These are phyloP conservation scores for Curvularia lunata DNA, from an alignment of 2,329 filamentous ascomycete genomes.

Conservation along the genomic window DNA sequence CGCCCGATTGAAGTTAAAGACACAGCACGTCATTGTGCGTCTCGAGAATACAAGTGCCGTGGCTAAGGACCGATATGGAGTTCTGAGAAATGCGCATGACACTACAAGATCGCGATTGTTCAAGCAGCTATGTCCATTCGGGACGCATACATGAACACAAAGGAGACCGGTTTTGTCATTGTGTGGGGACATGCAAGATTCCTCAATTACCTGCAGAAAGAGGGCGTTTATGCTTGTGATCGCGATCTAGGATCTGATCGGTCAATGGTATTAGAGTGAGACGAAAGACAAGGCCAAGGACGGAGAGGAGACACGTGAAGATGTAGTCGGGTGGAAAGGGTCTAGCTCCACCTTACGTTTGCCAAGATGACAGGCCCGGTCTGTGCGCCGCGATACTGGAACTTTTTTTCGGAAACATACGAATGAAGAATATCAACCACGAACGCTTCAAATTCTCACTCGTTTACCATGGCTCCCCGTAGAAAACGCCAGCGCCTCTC, in stretches of 20 bases:
- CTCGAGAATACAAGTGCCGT: background rate
- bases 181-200: conserved; percentile 15
- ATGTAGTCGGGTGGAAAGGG: conserved; percentile 1
- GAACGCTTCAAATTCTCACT: background rate
- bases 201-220: conserved; percentile 2
- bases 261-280: conserved; percentile 1
- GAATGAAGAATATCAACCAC: conserved; percentile 4
- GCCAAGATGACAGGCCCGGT: conserved; percentile 20
- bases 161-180: background rate
- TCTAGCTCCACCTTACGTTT: conserved; percentile 9
- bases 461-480: conserved; percentile 46
- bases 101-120: background rate
- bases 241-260: conserved; percentile 10
- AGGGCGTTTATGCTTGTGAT: conserved; percentile 7
- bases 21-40: background rate
- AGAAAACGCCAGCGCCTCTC: conserved; percentile 52
- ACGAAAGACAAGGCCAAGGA: background rate
- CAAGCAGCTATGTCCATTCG: background rate
- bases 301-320: background rate
- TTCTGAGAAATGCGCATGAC: conserved; percentile 12
- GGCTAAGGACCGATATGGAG: conserved; percentile 2
- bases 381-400: conserved; percentile 16
- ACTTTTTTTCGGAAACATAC: conserved; percentile 20
- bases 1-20: conserved; percentile 1
- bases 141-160: conserved; percentile 1